These are phyloP conservation scores for Diplodia sapinea DNA, from an alignment of 2,329 filamentous ascomycete species.

Conservation along the genomic window DNA sequence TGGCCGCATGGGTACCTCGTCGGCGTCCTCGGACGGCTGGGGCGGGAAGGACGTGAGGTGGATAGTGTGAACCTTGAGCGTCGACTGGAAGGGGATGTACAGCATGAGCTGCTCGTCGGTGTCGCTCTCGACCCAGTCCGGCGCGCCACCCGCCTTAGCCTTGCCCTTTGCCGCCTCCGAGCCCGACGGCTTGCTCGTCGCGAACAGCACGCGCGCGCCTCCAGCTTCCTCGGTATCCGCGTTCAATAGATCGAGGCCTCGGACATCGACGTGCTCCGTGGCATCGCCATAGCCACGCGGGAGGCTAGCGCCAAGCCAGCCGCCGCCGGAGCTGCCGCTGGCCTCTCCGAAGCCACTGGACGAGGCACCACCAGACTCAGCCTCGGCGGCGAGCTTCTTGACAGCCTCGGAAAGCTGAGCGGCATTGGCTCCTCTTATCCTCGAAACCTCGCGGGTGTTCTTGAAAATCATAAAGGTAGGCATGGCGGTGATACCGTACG, in stretches of 20 bases:
- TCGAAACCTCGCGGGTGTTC: constrained; percentile 69
- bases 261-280: constrained; percentile 78
- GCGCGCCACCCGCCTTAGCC: constrained; percentile 60
- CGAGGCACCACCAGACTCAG: constrained; percentile 53
- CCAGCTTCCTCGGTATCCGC: constrained; percentile 74
- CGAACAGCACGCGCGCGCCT: constrained; percentile 75
- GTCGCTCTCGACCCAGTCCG: constrained; percentile 93
- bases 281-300: constrained; percentile 85
- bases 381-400: constrained; percentile 71
- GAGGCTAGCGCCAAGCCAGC: constrained; percentile 75
- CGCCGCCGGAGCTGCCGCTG: constrained; percentile 51
- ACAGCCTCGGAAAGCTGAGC: constrained; percentile 72
- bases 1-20: constrained; percentile 80
- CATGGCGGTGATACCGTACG: constrained; percentile 77
- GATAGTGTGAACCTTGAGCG: constrained; percentile 84
- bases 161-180: constrained; percentile 55
- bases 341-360: constrained; percentile 50
- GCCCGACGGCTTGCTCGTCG: constrained; percentile 68
- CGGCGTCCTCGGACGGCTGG: constrained; percentile 63
- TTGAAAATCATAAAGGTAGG: constrained; percentile 89
- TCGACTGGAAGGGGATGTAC: constrained; percentile 86
- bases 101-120: constrained; percentile 97
- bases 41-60: constrained; percentile 83
- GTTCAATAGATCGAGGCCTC: constrained; percentile 86
- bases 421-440: constrained; percentile 76